Evolutionary conservation across 768 basidiomycete genomes (phyloP).

Genomic region (Boletellus ananiceps): DNA sequence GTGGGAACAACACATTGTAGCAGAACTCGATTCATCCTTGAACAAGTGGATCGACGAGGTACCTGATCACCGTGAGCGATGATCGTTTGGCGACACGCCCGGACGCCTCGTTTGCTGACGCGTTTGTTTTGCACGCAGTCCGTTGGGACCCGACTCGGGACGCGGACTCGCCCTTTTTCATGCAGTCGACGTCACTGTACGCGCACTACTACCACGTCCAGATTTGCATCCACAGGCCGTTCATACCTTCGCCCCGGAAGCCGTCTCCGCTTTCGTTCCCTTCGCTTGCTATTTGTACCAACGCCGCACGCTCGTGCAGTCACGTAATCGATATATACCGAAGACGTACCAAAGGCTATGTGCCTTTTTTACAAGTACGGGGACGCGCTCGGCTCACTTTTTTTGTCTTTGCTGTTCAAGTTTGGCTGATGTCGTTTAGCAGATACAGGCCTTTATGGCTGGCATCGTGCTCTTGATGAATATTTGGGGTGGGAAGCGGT

Average conservation of each 20-base stretch:
- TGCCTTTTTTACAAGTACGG: slow-evolving; percentile 30
- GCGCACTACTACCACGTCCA: slow-evolving; percentile 51
- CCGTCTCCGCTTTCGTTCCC: slow-evolving; percentile 45
- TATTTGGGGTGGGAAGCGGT: slow-evolving; percentile 49
- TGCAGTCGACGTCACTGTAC: slow-evolving; percentile 50
- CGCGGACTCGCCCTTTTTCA: slow-evolving; percentile 34
- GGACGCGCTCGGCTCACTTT: no score
- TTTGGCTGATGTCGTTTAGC: background rate
- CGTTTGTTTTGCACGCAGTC: slow-evolving; percentile 18
- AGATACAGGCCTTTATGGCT: slow-evolving; percentile 44
- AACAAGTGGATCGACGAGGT: slow-evolving; percentile 76
- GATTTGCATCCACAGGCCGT: slow-evolving; percentile 75
- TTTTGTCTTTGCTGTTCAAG: no score
- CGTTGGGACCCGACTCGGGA: slow-evolving; percentile 44
- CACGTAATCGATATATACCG: slow-evolving; percentile 63
- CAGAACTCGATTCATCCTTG: slow-evolving; percentile 69
- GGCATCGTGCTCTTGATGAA: slow-evolving; percentile 52
- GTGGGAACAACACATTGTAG: slow-evolving; percentile 63
- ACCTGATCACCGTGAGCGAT: slow-evolving; percentile 39
- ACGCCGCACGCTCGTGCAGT: slow-evolving; percentile 71
- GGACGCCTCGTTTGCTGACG: slow-evolving; percentile 4
- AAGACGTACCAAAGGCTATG: slow-evolving; percentile 26
- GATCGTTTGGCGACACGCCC: background rate
- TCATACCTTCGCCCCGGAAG: slow-evolving; percentile 63
- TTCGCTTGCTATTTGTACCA: slow-evolving; percentile 81